These are phyloP conservation scores for Thalassiosira tumida DNA, from an alignment of 352 stramenopile genomes.

Conservation along the genomic window DNA sequence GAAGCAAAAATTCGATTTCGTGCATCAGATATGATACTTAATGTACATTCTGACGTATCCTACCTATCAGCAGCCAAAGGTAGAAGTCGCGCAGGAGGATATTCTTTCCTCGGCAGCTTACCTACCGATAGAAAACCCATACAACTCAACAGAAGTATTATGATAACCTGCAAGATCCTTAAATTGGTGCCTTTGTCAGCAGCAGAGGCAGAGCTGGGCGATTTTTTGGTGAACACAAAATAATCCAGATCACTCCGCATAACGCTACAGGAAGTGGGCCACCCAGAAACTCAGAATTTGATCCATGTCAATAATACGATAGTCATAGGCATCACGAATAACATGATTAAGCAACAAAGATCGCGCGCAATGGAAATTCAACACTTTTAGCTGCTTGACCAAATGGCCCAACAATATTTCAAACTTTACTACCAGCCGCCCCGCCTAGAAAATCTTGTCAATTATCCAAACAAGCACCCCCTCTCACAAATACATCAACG, in stretches of 20 bases:
- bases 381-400: background rate
- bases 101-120: background rate
- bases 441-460: background rate
- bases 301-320: background rate
- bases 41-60: constrained; percentile 19
- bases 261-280: background rate
- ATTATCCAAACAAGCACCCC: background rate
- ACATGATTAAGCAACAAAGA: background rate
- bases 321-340: background rate
- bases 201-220: constrained; percentile 33
- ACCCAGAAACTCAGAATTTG: background rate
- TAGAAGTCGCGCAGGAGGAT: constrained; percentile 40
- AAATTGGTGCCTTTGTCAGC: constrained; percentile 9
- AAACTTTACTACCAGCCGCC: background rate
- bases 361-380: background rate
- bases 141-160: constrained; percentile 7
- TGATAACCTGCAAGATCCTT: background rate
- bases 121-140: background rate
- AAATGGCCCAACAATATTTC: background rate
- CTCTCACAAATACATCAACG: background rate
- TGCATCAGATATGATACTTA: constrained; percentile 72
- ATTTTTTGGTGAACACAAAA: constrained; percentile 11
- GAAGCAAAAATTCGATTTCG: constrained; percentile 67
- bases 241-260: background rate
- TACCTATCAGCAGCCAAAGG: constrained; percentile 67